Evolutionary conservation across 2,329 filamentous ascomycete genomes (phyloP), one percentile per base, ranked within the genome.

Genomic region (Colletotrichum sp.): DNA sequence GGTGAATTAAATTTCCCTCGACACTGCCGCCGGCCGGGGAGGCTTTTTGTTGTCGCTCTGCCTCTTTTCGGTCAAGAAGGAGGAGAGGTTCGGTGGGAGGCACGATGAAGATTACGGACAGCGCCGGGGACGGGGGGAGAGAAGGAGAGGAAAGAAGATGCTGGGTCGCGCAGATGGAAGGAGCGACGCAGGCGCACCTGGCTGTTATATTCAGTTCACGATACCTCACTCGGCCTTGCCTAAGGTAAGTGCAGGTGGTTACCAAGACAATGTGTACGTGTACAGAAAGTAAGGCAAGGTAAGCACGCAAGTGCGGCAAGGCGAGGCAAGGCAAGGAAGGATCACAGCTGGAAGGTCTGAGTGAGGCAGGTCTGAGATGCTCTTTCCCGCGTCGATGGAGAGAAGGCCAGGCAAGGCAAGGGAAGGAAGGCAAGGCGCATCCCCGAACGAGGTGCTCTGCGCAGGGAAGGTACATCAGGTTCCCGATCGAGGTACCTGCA

Each of bases 11-110:
- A 71, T 66, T 43, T 66, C 68, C 68, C 62, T 71, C 38, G 72
- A 75, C 72, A 67, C 62, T 72, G 72, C 72, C 62, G 61, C 55
- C 72, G 43, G 52, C 72, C 68, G 55, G 68, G 36, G 68, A 34
- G 68, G 68, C 52, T 64, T 38, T n/a, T 15, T 28, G 32, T 61
- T 68, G 21, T 64, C 55, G 61, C 32, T 62, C 34, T 43, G 12
- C 61, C 34, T 64, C 32, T 24, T 24, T 64, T 64, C 61, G 61
- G 34, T 38, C 34, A 64, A 61, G 36, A 69, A 72, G 65, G 65
- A 28, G 66, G 55, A 61, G 70, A 52, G 32, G 32, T 43, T 43
- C 15, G 61, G 58, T 21, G 48, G 65, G 66, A 48, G 58, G 65
- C 70, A 55, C 65, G 36, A 66, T 30, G 24, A 36, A 24, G 32